Base-by-base conservation (phyloP, 257 asterid genomes). In the Mentha longifolia region DNA sequence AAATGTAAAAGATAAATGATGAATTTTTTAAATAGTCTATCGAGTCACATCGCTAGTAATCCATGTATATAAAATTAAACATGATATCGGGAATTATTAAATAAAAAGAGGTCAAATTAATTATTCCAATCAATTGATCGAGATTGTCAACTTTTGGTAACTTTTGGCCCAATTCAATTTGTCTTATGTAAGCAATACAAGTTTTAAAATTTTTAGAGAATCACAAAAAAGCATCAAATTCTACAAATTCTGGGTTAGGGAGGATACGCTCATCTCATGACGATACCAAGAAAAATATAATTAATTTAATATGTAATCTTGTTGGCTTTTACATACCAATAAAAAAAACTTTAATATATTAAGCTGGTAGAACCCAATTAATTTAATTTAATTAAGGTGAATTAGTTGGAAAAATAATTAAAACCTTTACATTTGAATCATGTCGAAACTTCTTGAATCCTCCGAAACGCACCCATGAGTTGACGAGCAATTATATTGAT, bases 211-310 rank as follows among this genome's bases (percentile, higher is more conserved):
- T 46, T 46, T 14, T 16, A 5, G 5, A 46, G 19, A 46, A 46
- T 13, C 17, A 46, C 25, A 22, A 22, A 22, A 22, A 22, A 22
- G 2, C 25, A 22, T 22, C 51, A 46, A 2, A 46, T 15, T 46
- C 19, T 46, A 56, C 63, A 68, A 54, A 15, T 20, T 22, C 0
- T 14, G 47, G 55, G 58, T 33, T 43, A 59, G 67, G 67, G 68
- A 68, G 16, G 54, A 8, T 69, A 22, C 43, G 46, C 19, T 52
- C 11, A 12, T 22, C 42, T 52, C 11, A 12, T 22, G 2, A 22
- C 25, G 25, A 22, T 22, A 22, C 42, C 25, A 51, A 16, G 5
- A 51, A 16, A 7, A n/a, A 50, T 49, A 50, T 43, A 43, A 2
- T 12, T 11, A 11, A 13, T 13, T 1, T 12, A 39, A 39, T 39